Evolutionary conservation across 441 rosid genomes (phyloP).

Genomic region (Brassica hybrid): DNA sequence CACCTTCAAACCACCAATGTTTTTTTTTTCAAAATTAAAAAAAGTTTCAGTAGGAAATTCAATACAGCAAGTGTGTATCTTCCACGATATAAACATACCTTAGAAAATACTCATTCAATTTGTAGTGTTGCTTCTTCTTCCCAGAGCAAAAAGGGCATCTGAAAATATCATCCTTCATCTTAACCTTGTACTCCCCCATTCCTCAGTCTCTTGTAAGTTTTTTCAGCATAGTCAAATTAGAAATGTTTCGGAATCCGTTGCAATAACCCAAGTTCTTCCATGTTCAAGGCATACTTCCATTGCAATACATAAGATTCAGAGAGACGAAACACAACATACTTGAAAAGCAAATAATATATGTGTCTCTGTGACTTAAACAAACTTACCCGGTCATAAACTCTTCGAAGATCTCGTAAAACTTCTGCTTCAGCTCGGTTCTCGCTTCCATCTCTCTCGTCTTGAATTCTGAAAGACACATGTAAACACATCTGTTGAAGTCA

Average conservation of each 20-base stretch:
- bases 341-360: neutral
- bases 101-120: neutral
- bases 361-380: neutral
- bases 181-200: neutral
- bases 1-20: constrained; percentile 47
- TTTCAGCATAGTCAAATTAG: neutral
- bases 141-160: neutral
- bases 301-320: neutral
- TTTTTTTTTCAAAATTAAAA: constrained; percentile 1
- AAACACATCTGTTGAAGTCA: constrained; percentile 11
- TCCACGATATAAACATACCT: constrained; percentile 36
- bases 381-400: constrained; percentile 55
- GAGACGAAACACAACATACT: neutral
- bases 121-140: neutral
- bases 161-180: neutral
- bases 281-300: neutral
- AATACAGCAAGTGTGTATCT: neutral
- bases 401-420: constrained; percentile 48
- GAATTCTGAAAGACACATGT: constrained; percentile 29
- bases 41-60: neutral
- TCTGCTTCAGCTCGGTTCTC: constrained; percentile 44
- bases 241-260: no score
- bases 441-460: constrained; percentile 38
- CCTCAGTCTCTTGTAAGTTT: neutral
- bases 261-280: no score